Percentiles rank a stretch among this genome's conserved stretches.
These are phyloP conservation scores for Penicillium sp. DNA, from an alignment of 2,329 filamentous ascomycete genomes.

Conservation along the genomic window DNA sequence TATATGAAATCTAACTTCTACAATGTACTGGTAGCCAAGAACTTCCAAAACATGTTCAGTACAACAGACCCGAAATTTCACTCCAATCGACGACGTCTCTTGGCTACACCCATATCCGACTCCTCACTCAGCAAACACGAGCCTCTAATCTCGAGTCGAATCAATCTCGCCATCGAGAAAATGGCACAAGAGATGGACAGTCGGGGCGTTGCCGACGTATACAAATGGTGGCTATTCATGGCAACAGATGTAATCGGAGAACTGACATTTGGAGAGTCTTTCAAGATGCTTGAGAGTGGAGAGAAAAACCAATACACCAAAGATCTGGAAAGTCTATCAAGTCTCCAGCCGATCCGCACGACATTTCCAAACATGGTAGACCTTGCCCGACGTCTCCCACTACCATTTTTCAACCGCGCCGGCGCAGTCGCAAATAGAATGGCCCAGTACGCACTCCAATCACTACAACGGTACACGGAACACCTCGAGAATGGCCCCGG, in stretches of 20 bases:
- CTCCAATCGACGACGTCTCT: slow-evolving; percentile 42
- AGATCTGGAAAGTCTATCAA: slow-evolving; percentile 34
- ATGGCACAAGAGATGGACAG: slow-evolving; percentile 49
- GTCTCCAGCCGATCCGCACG: slow-evolving; percentile 18
- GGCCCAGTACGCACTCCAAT: slow-evolving; percentile 23
- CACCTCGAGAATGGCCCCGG: neutral
- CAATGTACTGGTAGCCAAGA: slow-evolving; percentile 14
- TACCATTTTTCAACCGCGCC: slow-evolving; percentile 23
- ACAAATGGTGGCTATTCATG: slow-evolving; percentile 58
- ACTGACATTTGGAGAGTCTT: slow-evolving; percentile 58
- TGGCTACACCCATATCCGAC: slow-evolving; percentile 36
- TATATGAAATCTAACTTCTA: slow-evolving; percentile 40
- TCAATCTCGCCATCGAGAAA: slow-evolving; percentile 42
- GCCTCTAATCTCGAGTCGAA: slow-evolving; percentile 41
- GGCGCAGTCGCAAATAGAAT: slow-evolving; percentile 21
- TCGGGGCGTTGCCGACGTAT: slow-evolving; percentile 45
- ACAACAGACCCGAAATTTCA: slow-evolving; percentile 43
- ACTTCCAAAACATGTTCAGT: slow-evolving; percentile 40
- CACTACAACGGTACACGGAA: slow-evolving; percentile 11
- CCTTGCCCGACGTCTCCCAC: slow-evolving; percentile 21
- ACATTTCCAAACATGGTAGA: slow-evolving; percentile 26
- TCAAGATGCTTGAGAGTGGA: slow-evolving; percentile 52
- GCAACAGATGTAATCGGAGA: slow-evolving; percentile 57
- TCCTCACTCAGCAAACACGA: slow-evolving; percentile 32
- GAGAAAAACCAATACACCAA: slow-evolving; percentile 46